Evolutionary conservation across 768 basidiomycete genomes (phyloP), one percentile per base, ranked within the genome.

Genomic region (Pholiota microspora): DNA sequence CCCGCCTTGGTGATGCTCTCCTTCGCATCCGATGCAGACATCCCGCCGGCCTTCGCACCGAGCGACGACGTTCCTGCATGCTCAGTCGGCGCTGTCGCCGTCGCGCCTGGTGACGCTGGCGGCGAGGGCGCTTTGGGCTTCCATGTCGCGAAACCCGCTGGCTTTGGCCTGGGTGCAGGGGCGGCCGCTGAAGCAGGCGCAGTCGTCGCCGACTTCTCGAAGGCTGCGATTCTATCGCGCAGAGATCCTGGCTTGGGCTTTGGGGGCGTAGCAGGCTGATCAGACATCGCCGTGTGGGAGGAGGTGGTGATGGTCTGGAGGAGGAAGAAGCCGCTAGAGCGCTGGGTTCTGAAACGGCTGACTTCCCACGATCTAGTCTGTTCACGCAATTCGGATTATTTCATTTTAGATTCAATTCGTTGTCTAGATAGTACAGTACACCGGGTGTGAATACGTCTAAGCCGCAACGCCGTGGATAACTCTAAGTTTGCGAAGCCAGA

Each of bases 11-110:
- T 81, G 69, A 96, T 95, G 63, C 88, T 89, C 63, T 87, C 89
- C 68, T 89, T 86, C 18, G 94, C 94, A 74, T 98, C 95, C 25
- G 83, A 82, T 4, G 91, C 91, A 21, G 84, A 87, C 89, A 92
- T 89, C 0, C 81, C 79, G 3, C 73, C 73, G 0, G 63, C 57
- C 47, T 60, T 67, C 60, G 74, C 53, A 24, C 54, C 49, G 2
- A 60, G 58, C 29, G 67, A 55, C 5, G 51, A 24, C 7, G 57
- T 25, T 13, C 48, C 35, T 16, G 60, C 66, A 58, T 34, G 63
- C 38, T 52, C 62, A 44, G 49, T 58, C 23, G 45, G 46, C 40
- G 34, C 38, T 32, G 45, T 36, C 38, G 62, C 53, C 46, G 70
- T 65, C 1, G 77, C 69, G 1, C 74, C 63, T 53, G 73, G 71